Evolutionary conservation across 495 filamentous ascomycete species (phyloP).

Genomic region (Aspergillus affinis): DNA sequence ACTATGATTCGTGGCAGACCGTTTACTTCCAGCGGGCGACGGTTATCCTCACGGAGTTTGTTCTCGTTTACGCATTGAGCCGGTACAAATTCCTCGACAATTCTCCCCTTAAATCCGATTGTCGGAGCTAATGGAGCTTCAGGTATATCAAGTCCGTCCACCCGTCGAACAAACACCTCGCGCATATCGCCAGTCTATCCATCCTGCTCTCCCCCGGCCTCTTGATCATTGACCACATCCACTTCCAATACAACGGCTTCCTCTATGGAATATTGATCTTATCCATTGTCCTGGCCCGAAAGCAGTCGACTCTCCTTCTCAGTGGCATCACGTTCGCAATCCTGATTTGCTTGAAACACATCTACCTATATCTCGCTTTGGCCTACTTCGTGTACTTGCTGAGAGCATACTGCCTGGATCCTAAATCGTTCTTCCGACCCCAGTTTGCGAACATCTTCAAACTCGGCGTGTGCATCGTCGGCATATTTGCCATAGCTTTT

Average conservation of each 20-base stretch:
- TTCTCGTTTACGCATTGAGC: constrained; percentile 81
- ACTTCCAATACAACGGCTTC: constrained; percentile 99
- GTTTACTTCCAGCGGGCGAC: constrained; percentile 88
- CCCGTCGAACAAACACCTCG: constrained; percentile 64
- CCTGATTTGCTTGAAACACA: constrained; percentile 93
- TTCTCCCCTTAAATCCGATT: not conserved
- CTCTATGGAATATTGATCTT: constrained; percentile 87
- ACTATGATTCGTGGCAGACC: constrained; percentile 87
- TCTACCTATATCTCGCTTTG: constrained; percentile 94
- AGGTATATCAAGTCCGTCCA: constrained; percentile 73
- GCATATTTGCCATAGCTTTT: constrained; percentile 80
- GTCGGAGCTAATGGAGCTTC: constrained; percentile 5
- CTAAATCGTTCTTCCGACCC: constrained; percentile 72
- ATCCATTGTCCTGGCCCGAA: constrained; percentile 78
- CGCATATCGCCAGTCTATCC: constrained; percentile 84
- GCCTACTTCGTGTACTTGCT: constrained; percentile 95
- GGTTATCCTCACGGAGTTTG: constrained; percentile 82
- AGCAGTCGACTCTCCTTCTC: constrained; percentile 69
- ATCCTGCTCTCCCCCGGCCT: constrained; percentile 90
- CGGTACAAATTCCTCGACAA: constrained; percentile 47
- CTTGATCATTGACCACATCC: constrained; percentile 96
- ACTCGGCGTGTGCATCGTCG: constrained; percentile 68
- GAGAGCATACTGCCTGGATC: constrained; percentile 82
- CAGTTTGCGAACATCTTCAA: constrained; percentile 77
- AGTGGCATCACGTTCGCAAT: constrained; percentile 82